Evolutionary conservation across 148 eudicot species (phyloP).

Genomic region (Amaranthus cruentus): DNA sequence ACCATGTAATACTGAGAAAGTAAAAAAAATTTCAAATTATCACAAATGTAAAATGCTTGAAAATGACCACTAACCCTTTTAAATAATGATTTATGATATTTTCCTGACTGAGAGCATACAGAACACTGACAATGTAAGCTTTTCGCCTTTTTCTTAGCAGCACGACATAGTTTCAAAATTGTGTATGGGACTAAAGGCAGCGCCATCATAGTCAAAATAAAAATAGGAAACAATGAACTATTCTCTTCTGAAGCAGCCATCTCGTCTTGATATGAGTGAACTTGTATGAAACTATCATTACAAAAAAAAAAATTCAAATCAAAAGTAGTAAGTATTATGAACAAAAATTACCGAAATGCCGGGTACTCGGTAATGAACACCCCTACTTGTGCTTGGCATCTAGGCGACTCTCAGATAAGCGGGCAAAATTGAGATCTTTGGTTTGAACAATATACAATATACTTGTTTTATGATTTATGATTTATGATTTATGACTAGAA

Average conservation of each 20-base stretch:
- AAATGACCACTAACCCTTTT: slow-evolving; percentile 44
- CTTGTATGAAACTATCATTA: slow-evolving; percentile 25
- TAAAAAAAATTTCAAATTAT: background rate
- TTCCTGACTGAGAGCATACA: slow-evolving; percentile 74
- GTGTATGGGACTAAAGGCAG: slow-evolving; percentile 92
- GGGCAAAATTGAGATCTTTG: too few species aligned
- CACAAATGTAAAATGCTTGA: background rate
- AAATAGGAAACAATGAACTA: slow-evolving; percentile 81
- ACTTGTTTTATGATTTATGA: too few species aligned
- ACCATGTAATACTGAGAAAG: background rate
- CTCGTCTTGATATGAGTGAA: slow-evolving; percentile 16
- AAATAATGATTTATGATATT: slow-evolving; percentile 72
- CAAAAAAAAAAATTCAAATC: slow-evolving; percentile 13
- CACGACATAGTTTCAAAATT: slow-evolving; percentile 62
- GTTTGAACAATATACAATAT: too few species aligned
- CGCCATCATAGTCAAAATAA: slow-evolving; percentile 79
- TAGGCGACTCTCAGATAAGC: too few species aligned
- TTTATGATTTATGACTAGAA: too few species aligned
- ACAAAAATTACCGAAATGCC: too few species aligned
- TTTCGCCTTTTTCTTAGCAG: slow-evolving; percentile 65
- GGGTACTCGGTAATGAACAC: too few species aligned
- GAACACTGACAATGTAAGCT: slow-evolving; percentile 73
- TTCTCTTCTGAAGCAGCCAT: slow-evolving; percentile 94
- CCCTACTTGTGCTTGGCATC: too few species aligned
- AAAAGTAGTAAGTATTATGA: slow-evolving; percentile 10